Conservation (phyloP, 1,284 basidiomycete genomes). For the Rhodotorula sp. region DNA sequence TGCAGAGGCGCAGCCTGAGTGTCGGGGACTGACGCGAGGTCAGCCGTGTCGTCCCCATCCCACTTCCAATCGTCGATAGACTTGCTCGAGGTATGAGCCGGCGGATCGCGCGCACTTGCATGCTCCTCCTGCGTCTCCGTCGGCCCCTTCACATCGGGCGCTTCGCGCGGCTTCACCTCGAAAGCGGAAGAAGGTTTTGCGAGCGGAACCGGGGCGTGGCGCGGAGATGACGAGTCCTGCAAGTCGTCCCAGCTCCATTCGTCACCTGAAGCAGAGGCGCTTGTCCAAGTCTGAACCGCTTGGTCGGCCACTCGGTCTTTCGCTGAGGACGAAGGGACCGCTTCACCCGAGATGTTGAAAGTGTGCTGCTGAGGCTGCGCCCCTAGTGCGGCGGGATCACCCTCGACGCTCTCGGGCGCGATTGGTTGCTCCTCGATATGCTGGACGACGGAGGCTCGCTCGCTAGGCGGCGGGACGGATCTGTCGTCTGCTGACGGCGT, state of each 20-base stretch:
- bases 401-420: neutral
- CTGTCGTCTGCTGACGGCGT: neutral
- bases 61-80: constrained; percentile 22
- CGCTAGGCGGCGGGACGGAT: no score
- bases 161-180: neutral
- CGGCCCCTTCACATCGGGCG: neutral
- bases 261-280: neutral
- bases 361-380: neutral
- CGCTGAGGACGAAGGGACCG: neutral
- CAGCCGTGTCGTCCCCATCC: constrained; percentile 16
- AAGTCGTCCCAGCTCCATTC: constrained; percentile 2
- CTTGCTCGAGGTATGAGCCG: neutral
- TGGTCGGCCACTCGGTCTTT: no score
- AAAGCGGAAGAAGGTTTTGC: neutral
- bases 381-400: neutral
- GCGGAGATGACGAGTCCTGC: neutral
- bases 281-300: neutral
- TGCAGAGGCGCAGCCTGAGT: neutral
- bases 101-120: neutral
- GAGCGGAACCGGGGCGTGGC: neutral
- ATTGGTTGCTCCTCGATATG: neutral
- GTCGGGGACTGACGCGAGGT: neutral
- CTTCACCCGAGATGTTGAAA: neutral
- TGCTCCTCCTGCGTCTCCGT: neutral
- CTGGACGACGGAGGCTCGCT: neutral